Conservation (phyloP, 441 rosid species). For the Rhodomyrtus psidioides region DNA sequence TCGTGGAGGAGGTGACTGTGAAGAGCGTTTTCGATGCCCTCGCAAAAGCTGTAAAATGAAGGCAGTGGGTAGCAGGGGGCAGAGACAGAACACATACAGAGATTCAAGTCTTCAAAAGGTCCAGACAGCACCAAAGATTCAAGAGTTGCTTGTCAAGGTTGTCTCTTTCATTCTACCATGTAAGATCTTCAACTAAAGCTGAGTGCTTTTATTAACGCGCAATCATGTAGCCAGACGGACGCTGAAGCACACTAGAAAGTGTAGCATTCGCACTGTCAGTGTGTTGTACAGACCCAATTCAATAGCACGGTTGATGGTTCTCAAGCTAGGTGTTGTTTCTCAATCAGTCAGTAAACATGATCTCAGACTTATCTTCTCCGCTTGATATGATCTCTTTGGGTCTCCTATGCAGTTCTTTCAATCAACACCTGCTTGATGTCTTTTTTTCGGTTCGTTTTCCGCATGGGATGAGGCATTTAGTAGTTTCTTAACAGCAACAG, state of each 20-base stretch:
- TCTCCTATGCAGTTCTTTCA: neutral
- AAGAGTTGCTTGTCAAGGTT: neutral
- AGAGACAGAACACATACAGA: neutral
- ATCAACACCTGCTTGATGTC: neutral
- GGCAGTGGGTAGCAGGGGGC: neutral
- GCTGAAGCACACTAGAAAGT: neutral
- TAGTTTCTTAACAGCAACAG: neutral
- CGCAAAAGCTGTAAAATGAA: constrained; percentile 31
- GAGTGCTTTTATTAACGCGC: neutral
- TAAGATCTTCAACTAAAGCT: neutral
- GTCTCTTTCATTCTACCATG: neutral
- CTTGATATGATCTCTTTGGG: neutral
- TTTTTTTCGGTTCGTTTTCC: neutral
- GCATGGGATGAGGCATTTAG: neutral
- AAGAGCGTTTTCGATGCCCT: constrained; percentile 54
- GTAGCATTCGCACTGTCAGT: neutral
- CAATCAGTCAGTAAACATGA: neutral
- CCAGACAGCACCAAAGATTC: neutral
- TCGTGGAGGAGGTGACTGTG: constrained; percentile 58
- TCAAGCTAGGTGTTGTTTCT: neutral
- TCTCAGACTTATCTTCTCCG: neutral
- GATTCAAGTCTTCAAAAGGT: neutral
- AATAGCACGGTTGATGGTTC: neutral
- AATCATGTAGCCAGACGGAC: neutral
- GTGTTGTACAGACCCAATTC: neutral